These are phyloP conservation scores for Fusarium phyllophilum DNA, from an alignment of 2,329 filamentous ascomycete genomes.

Conservation along the genomic window DNA sequence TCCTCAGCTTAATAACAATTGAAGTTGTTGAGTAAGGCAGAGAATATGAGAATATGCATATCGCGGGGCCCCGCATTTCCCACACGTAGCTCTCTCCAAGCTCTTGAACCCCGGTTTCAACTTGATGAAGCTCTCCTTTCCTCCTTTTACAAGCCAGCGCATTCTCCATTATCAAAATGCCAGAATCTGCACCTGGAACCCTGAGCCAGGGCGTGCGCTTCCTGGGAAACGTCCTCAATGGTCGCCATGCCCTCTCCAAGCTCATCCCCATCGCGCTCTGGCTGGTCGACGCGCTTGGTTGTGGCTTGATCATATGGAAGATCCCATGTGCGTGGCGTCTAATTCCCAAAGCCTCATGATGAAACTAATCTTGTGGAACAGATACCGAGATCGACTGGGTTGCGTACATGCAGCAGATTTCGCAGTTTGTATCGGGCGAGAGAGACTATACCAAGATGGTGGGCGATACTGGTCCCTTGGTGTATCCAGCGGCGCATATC, in stretches of 20 bases:
- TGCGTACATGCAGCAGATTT: slow-evolving; percentile 95
- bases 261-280: slow-evolving; percentile 71
- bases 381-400: slow-evolving; percentile 99
- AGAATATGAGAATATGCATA: slow-evolving; percentile 39
- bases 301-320: slow-evolving; percentile 79
- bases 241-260: slow-evolving; percentile 60
- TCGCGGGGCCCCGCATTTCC: slow-evolving; percentile 33
- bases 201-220: slow-evolving; percentile 45
- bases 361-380: slow-evolving; percentile 40
- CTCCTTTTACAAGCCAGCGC: slow-evolving; percentile 18
- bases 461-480: slow-evolving; percentile 90
- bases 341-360: not conserved
- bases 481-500: slow-evolving; percentile 94
- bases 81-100: slow-evolving; percentile 21
- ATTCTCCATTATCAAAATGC: slow-evolving; percentile 39
- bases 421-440: slow-evolving; percentile 83
- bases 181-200: slow-evolving; percentile 39
- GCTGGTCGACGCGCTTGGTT: slow-evolving; percentile 76
- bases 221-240: slow-evolving; percentile 57
- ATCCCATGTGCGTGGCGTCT: slow-evolving; percentile 75
- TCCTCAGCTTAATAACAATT: not conserved
- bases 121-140: slow-evolving; percentile 21
- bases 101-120: slow-evolving; percentile 25
- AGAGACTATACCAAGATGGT: slow-evolving; percentile 87
- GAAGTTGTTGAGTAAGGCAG: not conserved